Evolutionary conservation across 2,329 filamentous ascomycete species (phyloP).

Genomic region (Coleophoma cylindrospora): DNA sequence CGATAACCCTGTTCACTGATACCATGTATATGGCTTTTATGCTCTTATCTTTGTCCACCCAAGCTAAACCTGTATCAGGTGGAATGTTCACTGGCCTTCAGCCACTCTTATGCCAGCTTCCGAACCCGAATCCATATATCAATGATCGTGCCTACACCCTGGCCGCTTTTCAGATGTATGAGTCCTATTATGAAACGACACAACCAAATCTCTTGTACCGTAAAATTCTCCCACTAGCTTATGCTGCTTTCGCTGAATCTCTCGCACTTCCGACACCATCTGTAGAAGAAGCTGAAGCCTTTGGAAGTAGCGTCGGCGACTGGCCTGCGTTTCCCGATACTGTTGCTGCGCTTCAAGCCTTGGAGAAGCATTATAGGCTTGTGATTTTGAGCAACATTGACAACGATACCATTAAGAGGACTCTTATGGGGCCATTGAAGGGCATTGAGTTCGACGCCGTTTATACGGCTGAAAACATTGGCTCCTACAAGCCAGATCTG

Average conservation of each 20-base stretch:
- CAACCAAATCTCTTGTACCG: slow-evolving; percentile 45
- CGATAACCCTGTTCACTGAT: background rate
- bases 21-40: background rate
- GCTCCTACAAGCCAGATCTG: slow-evolving; percentile 64
- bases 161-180: slow-evolving; percentile 4
- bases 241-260: slow-evolving; percentile 31
- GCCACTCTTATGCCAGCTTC: slow-evolving; percentile 6
- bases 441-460: slow-evolving; percentile 52
- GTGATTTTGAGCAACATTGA: slow-evolving; percentile 55
- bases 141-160: slow-evolving; percentile 2
- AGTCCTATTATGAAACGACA: slow-evolving; percentile 29
- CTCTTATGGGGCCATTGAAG: slow-evolving; percentile 39
- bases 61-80: background rate
- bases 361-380: slow-evolving; percentile 41
- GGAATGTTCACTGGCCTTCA: slow-evolving; percentile 7
- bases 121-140: slow-evolving; percentile 1
- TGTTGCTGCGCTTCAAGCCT: slow-evolving; percentile 35
- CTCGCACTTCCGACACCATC: slow-evolving; percentile 18
- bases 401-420: slow-evolving; percentile 40
- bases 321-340: slow-evolving; percentile 47
- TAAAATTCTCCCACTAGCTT: slow-evolving; percentile 37
- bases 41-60: too few species aligned
- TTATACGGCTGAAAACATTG: slow-evolving; percentile 66
- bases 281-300: slow-evolving; percentile 28
- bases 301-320: slow-evolving; percentile 34